Base-by-base conservation (phyloP, 2,329 filamentous ascomycete genomes). In the Zelopaecilomyces penicillatus region DNA sequence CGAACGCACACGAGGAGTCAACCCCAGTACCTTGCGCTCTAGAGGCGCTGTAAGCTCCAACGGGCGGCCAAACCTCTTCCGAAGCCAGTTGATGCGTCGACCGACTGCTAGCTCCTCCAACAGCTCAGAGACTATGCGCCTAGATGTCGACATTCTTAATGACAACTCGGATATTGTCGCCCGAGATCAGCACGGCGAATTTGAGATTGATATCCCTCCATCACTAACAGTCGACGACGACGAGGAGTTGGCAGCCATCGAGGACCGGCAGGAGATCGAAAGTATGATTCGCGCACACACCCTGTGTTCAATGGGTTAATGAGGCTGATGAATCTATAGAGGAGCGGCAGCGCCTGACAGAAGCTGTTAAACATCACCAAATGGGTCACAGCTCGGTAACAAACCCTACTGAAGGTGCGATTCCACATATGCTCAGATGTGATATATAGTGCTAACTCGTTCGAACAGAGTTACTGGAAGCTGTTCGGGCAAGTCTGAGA, bases 401-500 rank as follows among this genome's bases (percentile, higher is more conserved):
- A 7, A 78, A 78, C 54, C 81, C 85, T 51, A 76, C 80, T 41
- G 80, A 83, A 65, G 82, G 83, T 85, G 59, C 19, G 5, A 27
- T 32, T 19, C 10, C 9, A 26, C 27, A n/a, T 39, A 10, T 27
- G 30, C 27, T n/a, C 6, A n/a, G 28, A n/a, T 11, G 11, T 8
- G 10, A 10, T 35, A 7, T 5, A n/a, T 28, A 19, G 36, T 42
- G 32, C 28, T 11, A 12, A 28, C 7, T 26, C 5, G 5, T 8
- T 11, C 28, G 40, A n/a, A 26, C 47, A 82, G 85, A 89, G 62
- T 72, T 90, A 4, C 69, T 88, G 28, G 80, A 84, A 51, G 75
- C 80, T 26, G 76, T 89, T 39, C 77, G 79, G 51, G 76, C 80
- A 31, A 89, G 83, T 60, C 68, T 94, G 44, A 73, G 79, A 53